Conservation (phyloP, 257 asterid species). For the Gentiana straminea region DNA sequence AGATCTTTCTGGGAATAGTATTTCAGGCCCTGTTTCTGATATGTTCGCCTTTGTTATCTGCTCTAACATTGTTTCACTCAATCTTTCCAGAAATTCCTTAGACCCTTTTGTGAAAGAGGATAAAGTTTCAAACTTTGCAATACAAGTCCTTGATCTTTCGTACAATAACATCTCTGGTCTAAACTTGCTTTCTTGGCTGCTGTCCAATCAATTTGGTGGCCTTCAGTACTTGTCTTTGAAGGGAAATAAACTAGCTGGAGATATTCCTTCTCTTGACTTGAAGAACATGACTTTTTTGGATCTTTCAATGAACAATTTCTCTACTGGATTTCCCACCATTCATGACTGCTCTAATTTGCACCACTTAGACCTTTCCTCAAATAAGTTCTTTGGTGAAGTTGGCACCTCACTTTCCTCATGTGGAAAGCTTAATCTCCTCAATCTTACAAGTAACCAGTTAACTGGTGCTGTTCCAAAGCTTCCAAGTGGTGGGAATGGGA, state of each 20-base stretch:
- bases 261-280: conserved; percentile 29
- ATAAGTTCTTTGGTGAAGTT: conserved; percentile 51
- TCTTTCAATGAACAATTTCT: conserved; percentile 65
- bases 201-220: conserved; percentile 36
- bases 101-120: conserved; percentile 30
- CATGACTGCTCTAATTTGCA: conserved; percentile 43
- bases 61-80: conserved; percentile 39
- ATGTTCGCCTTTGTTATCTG: conserved; percentile 42
- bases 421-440: conserved; percentile 45
- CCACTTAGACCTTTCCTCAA: conserved; percentile 72
- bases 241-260: conserved; percentile 50
- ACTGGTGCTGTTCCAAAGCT: conserved; percentile 47
- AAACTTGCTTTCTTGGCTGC: conserved; percentile 39
- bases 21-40: conserved; percentile 63
- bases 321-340: conserved; percentile 43
- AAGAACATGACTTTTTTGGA: conserved; percentile 51
- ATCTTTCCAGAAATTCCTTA: conserved; percentile 57
- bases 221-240: conserved; percentile 47
- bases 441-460: conserved; percentile 63
- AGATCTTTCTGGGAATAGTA: conserved; percentile 71
- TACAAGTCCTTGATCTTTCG: conserved; percentile 64
- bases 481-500: conserved; percentile 26
- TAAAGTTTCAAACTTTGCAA: conserved; percentile 10
- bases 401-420: conserved; percentile 47
- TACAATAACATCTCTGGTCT: conserved; percentile 65